Percentiles rank a stretch among this genome's conserved stretches.
phyloP scores from a whole-genome alignment of 345 rosid species.

The Brassica carinata region DNA sequence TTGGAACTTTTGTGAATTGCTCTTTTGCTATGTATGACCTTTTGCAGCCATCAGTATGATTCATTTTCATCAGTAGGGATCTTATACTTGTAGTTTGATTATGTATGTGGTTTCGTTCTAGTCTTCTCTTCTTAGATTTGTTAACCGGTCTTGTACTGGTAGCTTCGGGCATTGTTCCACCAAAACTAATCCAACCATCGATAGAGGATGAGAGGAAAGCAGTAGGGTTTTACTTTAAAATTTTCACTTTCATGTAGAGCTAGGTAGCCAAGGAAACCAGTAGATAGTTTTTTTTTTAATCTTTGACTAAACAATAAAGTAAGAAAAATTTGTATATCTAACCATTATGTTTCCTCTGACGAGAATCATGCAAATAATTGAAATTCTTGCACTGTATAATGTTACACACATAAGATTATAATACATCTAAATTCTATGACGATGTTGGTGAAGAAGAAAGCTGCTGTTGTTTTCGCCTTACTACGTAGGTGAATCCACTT shows the following conservation, averaged over 20 bases:
- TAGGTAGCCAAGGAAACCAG: constrained; percentile 30
- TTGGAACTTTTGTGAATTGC: constrained; percentile 25
- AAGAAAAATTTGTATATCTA: constrained; percentile 16
- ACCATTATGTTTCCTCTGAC: constrained; percentile 13
- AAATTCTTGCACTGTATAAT: constrained; percentile 23
- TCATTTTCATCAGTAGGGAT: background rate
- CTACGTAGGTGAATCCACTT: constrained; percentile 76
- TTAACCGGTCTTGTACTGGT: no score
- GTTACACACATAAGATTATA: constrained; percentile 8
- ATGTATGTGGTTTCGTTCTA: no score
- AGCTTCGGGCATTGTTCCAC: no score
- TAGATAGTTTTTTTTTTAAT: background rate
- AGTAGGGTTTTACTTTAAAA: no score
- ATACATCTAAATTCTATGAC: background rate
- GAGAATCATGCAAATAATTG: background rate
- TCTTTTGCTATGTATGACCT: constrained; percentile 18
- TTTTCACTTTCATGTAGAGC: constrained; percentile 11
- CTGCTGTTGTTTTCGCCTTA: constrained; percentile 37
- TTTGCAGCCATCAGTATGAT: constrained; percentile 2
- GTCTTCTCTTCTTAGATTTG: no score
- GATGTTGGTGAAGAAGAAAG: constrained; percentile 5
- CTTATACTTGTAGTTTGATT: no score
- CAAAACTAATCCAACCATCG: no score
- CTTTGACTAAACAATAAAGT: constrained; percentile 4
- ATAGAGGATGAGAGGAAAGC: no score